phyloP scores from a whole-genome alignment of 192 early-diverging fungal genomes.

The Backusella luteola region DNA sequence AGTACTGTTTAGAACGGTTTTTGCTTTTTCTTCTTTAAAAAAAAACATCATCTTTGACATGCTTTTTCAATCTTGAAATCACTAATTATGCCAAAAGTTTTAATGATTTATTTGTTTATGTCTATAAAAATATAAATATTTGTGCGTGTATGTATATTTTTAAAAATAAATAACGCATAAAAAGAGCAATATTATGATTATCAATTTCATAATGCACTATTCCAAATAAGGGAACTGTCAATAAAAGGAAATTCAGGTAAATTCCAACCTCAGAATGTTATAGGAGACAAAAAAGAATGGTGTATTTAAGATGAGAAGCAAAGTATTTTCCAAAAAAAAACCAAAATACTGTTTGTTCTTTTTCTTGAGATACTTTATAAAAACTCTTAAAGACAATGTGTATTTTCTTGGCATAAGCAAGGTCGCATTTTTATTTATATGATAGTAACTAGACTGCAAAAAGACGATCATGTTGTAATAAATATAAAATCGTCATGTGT shows the following conservation, averaged over 20 bases:
- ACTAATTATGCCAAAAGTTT: not conserved
- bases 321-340: not conserved
- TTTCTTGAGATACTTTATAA: not conserved
- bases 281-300: slow-evolving; percentile 3
- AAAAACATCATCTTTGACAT: not conserved
- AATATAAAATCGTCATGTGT: not conserved
- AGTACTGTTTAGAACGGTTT: not conserved
- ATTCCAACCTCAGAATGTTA: not conserved
- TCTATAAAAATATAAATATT: not conserved
- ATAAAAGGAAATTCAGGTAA: slow-evolving; percentile 1
- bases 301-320: not conserved
- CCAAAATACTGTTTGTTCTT: slow-evolving; percentile 15
- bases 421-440: not conserved
- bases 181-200: not conserved
- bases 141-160: not conserved
- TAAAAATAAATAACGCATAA: not conserved
- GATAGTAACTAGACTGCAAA: not conserved
- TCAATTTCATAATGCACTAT: not conserved
- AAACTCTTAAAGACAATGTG: not conserved
- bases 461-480: not conserved
- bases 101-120: not conserved
- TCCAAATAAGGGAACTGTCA: not conserved
- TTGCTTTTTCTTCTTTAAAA: not conserved
- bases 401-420: not conserved
- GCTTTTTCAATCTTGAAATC: not conserved